Evolutionary conservation across 352 stramenopile genomes (phyloP), one percentile per base, ranked within the genome.

Genomic region (Phytophthora capsici): DNA sequence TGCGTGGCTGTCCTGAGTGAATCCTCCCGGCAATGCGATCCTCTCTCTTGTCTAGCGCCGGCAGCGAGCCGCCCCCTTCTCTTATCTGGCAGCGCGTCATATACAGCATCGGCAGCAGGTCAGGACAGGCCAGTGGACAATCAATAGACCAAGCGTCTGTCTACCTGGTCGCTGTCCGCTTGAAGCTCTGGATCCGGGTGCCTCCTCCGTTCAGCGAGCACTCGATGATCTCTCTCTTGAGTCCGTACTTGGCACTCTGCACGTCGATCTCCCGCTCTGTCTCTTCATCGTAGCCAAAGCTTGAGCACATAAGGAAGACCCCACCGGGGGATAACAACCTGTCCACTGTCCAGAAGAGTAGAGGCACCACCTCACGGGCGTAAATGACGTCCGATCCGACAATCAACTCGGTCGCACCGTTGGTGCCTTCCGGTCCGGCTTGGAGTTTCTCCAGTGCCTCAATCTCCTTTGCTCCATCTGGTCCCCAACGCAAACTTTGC

Each of bases 371-470:
- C 55, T 89, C 82, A 2, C 74, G 75, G 34, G 83, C 78, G 50
- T 93, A 93, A 53, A 93, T 91, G 20, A 91, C 84, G 51, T 93
- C 84, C 5, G 84, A 87, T n/a, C 80, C 84, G 7, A 93, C 79
- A 40, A 93, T 81, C 46, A 93, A 57, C 6, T 84, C 71, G 5
- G 82, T 82, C 5, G 43, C 32, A 5, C 45, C 37, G 2, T 60
- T 66, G 12, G 43, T 49, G 25, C 48, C 57, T 4, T 37, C 28
- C 17, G 32, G 45, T 19, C 59, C 66, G 12, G 32, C 12, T 40
- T 75, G 66, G 25, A 74, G 32, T 17, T 74, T 59, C 54, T 84
- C 76, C 8, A 93, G 61, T 17, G 61, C 54, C 8, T 77, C 60
- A 32, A 93, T 71, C 66, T 93, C 82, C 36, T 85, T 68, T 10